These are phyloP conservation scores for Xanthoconium separans DNA, from an alignment of 1,284 basidiomycete genomes.

Conservation along the genomic window DNA sequence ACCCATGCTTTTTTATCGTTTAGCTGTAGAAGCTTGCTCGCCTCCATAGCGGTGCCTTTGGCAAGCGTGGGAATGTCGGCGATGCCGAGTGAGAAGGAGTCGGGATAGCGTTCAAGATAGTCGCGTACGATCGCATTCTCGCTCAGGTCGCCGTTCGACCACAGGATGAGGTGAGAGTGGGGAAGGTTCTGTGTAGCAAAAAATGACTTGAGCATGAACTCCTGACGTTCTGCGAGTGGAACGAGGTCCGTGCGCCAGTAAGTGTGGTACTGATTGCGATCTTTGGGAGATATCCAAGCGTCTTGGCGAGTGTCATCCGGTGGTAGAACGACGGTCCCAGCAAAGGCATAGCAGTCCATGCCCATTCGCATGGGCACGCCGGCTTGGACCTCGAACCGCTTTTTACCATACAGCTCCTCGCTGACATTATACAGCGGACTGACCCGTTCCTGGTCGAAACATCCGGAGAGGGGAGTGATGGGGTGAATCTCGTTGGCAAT, in stretches of 20 bases:
- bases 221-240: conserved; percentile 75
- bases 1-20: conserved; percentile 85
- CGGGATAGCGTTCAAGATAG: conserved; percentile 64
- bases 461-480: conserved; percentile 65
- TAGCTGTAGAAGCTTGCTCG: conserved; percentile 52
- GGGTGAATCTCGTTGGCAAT: conserved; percentile 64
- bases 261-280: conserved; percentile 74
- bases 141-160: conserved; percentile 82
- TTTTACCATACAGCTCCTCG: conserved; percentile 57
- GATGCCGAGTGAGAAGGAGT: conserved; percentile 64
- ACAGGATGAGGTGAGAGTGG: conserved; percentile 70
- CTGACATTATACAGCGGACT: conserved; percentile 71
- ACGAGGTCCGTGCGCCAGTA: conserved; percentile 89
- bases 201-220: conserved; percentile 86
- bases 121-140: conserved; percentile 57
- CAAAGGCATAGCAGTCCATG: conserved; percentile 86
- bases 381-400: conserved; percentile 69
- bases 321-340: conserved; percentile 61
- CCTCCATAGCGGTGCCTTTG: conserved; percentile 72
- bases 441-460: conserved; percentile 63
- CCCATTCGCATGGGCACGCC: conserved; percentile 76
- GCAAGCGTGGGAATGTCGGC: conserved; percentile 72
- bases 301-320: conserved; percentile 10
- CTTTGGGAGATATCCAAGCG: conserved; percentile 35
- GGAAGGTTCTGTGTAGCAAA: conserved; percentile 82